These are phyloP conservation scores for Citrus inodora DNA, from an alignment of 345 rosid genomes.

Conservation along the genomic window DNA sequence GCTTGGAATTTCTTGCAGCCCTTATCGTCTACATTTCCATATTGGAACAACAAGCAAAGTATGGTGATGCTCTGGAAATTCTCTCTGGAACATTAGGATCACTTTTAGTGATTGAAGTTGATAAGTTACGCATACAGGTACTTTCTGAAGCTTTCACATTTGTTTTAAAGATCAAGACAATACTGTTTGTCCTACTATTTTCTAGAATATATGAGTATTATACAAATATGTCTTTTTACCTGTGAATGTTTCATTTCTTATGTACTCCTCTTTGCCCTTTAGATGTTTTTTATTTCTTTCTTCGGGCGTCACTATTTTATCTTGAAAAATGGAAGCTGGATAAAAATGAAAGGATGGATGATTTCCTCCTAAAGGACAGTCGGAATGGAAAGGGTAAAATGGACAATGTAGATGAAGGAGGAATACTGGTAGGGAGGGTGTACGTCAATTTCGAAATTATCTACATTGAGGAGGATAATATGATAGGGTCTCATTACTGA, in stretches of 20 bases:
- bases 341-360: not conserved
- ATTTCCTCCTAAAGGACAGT: not conserved
- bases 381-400: not conserved
- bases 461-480: not conserved
- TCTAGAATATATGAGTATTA: not conserved
- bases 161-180: not conserved
- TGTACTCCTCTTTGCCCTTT: not conserved
- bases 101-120: constrained; percentile 83
- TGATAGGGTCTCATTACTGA: not conserved
- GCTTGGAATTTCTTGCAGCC: constrained; percentile 50
- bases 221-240: not conserved
- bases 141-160: constrained; percentile 29
- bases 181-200: not conserved
- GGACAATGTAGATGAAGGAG: not conserved
- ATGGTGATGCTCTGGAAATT: constrained; percentile 74
- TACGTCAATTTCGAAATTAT: not conserved
- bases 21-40: constrained; percentile 85
- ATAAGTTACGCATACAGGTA: constrained; percentile 90
- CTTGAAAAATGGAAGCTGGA: not conserved
- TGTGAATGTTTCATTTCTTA: not conserved
- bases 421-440: not conserved
- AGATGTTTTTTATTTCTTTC: not conserved
- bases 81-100: constrained; percentile 85
- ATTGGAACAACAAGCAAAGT: constrained; percentile 85
- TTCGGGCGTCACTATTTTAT: not conserved